phyloP scores from a whole-genome alignment of 2,329 filamentous ascomycete species.

The Arachnomyces sp. region DNA sequence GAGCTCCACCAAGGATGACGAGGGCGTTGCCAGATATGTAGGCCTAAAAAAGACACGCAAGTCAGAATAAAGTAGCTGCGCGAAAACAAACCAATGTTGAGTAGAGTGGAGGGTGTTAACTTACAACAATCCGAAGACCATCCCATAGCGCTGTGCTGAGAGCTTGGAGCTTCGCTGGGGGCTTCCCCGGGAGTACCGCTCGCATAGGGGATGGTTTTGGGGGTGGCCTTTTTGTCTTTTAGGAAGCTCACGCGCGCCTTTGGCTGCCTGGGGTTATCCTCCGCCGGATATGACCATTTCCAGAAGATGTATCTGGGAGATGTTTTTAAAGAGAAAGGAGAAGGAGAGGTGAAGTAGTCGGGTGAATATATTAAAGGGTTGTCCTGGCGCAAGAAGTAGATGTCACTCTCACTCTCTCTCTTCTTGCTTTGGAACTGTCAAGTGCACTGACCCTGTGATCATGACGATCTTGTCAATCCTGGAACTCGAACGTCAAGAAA shows the following conservation, averaged over 20 bases:
- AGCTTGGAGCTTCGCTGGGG: constrained; percentile 68
- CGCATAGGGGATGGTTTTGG: constrained; percentile 62
- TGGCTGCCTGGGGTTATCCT: too few relatives aligned
- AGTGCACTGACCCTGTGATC: too few relatives aligned
- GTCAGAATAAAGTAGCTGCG: background rate
- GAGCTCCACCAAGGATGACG: constrained; percentile 67
- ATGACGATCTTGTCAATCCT: too few relatives aligned
- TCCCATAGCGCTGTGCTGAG: constrained; percentile 67
- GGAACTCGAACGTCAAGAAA: too few relatives aligned
- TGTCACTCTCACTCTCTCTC: too few relatives aligned
- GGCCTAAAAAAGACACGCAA: constrained; percentile 42
- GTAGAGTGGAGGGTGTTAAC: constrained; percentile 23
- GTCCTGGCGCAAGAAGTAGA: too few relatives aligned
- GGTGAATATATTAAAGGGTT: too few relatives aligned
- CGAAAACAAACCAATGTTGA: constrained; percentile 1
- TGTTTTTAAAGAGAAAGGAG: background rate
- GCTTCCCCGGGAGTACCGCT: constrained; percentile 70
- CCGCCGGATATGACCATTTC: constrained; percentile 1
- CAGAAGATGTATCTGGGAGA: background rate
- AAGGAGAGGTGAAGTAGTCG: constrained; percentile 12
- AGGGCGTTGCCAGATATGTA: constrained; percentile 88
- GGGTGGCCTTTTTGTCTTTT: constrained; percentile 11
- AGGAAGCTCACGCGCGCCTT: too few relatives aligned
- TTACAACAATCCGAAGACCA: constrained; percentile 62
- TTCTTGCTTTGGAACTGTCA: too few relatives aligned